Evolutionary conservation across 164 flowering plant genomes (phyloP).

Genomic region (Annona squamosa): DNA sequence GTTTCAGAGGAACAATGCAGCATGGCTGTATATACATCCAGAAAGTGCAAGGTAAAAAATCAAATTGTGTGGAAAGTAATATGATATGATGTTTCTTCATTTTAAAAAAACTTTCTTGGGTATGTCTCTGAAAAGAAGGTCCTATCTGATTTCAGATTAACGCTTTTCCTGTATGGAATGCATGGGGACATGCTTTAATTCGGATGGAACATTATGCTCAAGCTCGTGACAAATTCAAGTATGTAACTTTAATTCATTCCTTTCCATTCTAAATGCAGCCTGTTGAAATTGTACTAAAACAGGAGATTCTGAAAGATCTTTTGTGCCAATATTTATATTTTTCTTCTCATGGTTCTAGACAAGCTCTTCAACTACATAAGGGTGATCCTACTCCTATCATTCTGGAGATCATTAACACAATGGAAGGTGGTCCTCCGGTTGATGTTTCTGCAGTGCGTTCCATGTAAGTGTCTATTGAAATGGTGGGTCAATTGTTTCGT

Average conservation of each 20-base stretch:
- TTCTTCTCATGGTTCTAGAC: slow-evolving; percentile 44
- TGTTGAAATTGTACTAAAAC: not conserved
- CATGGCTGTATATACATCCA: slow-evolving; percentile 98
- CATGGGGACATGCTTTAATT: slow-evolving; percentile 97
- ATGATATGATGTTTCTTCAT: not conserved
- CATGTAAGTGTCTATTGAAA: slow-evolving; percentile 48
- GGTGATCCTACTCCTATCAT: slow-evolving; percentile 69
- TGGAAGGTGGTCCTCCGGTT: slow-evolving; percentile 96
- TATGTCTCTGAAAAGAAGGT: not conserved
- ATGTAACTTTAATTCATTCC: slow-evolving; percentile 14
- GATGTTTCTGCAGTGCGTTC: slow-evolving; percentile 91
- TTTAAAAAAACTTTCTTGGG: not conserved
- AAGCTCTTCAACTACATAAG: slow-evolving; percentile 88
- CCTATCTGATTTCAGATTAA: slow-evolving; percentile 59
- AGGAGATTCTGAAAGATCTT: not conserved
- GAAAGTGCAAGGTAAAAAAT: slow-evolving; percentile 77
- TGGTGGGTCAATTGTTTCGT: not conserved
- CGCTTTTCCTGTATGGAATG: slow-evolving; percentile 93
- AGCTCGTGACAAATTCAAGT: slow-evolving; percentile 98
- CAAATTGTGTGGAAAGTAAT: not conserved
- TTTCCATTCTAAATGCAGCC: not conserved
- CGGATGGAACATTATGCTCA: slow-evolving; percentile 94
- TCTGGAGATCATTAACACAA: slow-evolving; percentile 77
- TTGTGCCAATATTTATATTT: not conserved
- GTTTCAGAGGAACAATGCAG: slow-evolving; percentile 83